Conservation (phyloP, 2,329 filamentous ascomycete species). For the Neonectria neomacrospora region DNA sequence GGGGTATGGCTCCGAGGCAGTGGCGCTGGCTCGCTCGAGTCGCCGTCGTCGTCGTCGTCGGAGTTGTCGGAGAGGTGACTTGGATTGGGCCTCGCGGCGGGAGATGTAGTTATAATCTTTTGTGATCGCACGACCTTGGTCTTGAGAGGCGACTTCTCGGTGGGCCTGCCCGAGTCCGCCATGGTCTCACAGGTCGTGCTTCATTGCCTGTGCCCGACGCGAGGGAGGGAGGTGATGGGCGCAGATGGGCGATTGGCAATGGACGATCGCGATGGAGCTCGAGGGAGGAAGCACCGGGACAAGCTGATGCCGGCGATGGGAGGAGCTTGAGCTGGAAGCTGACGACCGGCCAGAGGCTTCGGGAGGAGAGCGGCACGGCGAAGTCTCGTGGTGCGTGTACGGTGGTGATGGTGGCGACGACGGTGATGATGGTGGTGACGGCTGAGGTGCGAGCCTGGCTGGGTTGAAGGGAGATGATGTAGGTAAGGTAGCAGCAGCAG, state of each 20-base stretch:
- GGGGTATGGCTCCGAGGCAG: constrained; percentile 69
- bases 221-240: constrained; percentile 20
- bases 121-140: constrained; percentile 60
- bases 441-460: not conserved
- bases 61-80: constrained; percentile 50
- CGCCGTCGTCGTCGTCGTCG: constrained; percentile 49
- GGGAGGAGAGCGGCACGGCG: not conserved
- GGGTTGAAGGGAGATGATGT: constrained; percentile 7
- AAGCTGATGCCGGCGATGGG: not conserved
- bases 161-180: constrained; percentile 55
- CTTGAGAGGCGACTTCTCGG: constrained; percentile 50
- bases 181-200: constrained; percentile 49
- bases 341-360: not conserved
- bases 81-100: constrained; percentile 45
- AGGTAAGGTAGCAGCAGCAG: not conserved
- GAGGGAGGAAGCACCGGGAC: not conserved
- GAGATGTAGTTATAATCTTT: constrained; percentile 57
- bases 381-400: not conserved
- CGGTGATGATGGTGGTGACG: not conserved
- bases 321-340: not conserved
- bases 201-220: constrained; percentile 45
- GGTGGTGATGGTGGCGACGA: not conserved
- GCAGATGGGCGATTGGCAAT: constrained; percentile 26
- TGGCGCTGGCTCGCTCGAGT: constrained; percentile 51
- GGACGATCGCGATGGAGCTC: constrained; percentile 1